A percentile compares a stretch with the other conserved stretches of the same genome.
Conservation (phyloP, 768 basidiomycete species). For the Rossbeevera mucosa region DNA sequence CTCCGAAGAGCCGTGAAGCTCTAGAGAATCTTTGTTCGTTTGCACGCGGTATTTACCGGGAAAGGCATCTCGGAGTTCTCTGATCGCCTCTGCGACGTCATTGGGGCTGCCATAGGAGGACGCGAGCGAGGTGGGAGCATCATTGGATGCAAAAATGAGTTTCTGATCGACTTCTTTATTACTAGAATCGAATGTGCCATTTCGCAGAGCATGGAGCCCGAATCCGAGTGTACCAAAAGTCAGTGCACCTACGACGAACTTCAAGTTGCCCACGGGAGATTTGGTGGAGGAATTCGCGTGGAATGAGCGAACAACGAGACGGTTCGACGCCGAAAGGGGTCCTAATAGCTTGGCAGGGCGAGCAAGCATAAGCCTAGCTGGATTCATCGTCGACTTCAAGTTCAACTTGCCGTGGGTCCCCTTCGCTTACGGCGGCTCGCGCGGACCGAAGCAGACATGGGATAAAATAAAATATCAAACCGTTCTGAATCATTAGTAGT, state of each 20-base stretch:
- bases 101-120: slow-evolving; percentile 42
- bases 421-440: too few species aligned
- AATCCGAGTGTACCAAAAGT: slow-evolving; percentile 18
- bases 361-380: neutral
- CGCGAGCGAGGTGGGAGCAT: slow-evolving; percentile 2
- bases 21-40: slow-evolving; percentile 48
- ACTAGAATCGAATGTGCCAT: neutral
- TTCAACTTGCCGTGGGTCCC: neutral
- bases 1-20: slow-evolving; percentile 60
- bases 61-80: slow-evolving; percentile 45
- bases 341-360: neutral
- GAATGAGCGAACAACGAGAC: neutral
- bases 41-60: slow-evolving; percentile 44
- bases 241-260: slow-evolving; percentile 16
- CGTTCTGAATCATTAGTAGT: too few species aligned
- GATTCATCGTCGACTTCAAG: neutral
- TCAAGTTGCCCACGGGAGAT: slow-evolving; percentile 2
- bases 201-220: slow-evolving; percentile 16
- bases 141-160: neutral
- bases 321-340: neutral
- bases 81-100: slow-evolving; percentile 49
- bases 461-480: too few species aligned
- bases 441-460: too few species aligned
- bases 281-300: neutral
- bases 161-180: neutral